Conservation (phyloP, 140 eudicot species). For the Bidens hawaiensis region DNA sequence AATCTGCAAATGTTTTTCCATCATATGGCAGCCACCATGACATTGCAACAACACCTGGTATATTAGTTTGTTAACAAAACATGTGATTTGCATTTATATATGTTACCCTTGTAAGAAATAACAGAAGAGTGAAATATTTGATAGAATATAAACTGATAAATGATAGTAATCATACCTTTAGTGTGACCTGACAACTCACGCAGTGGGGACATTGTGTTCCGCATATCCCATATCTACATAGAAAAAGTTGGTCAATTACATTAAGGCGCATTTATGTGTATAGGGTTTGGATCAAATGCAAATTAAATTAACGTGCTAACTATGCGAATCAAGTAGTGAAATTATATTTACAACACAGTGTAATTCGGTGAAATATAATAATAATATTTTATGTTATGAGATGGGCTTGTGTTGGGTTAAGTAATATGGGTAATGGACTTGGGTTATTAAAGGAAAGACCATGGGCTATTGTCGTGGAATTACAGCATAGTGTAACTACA, state of each 20-base stretch:
- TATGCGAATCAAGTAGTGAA: too few species aligned
- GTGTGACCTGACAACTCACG: constrained; percentile 86
- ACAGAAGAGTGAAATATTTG: background rate
- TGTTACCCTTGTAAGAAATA: background rate
- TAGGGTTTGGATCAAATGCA: too few species aligned
- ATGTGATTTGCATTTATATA: background rate
- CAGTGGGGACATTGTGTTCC: constrained; percentile 83
- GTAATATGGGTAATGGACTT: too few species aligned
- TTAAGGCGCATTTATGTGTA: background rate
- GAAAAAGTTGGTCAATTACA: background rate
- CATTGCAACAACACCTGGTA: constrained; percentile 91
- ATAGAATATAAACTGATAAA: background rate
- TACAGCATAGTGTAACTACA: too few species aligned
- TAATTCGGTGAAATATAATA: too few species aligned
- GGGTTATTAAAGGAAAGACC: too few species aligned
- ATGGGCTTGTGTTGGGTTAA: too few species aligned
- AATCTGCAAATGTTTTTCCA: constrained; percentile 41
- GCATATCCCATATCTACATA: constrained; percentile 91
- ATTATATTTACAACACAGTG: too few species aligned
- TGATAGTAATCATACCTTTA: constrained; percentile 47
- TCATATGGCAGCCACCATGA: constrained; percentile 69
- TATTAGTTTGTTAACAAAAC: constrained; percentile 12
- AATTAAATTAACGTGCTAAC: too few species aligned
- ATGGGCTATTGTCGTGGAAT: too few species aligned
- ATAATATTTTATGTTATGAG: too few species aligned